Conservation (phyloP, 768 basidiomycete species). For the Suillus paluster region DNA sequence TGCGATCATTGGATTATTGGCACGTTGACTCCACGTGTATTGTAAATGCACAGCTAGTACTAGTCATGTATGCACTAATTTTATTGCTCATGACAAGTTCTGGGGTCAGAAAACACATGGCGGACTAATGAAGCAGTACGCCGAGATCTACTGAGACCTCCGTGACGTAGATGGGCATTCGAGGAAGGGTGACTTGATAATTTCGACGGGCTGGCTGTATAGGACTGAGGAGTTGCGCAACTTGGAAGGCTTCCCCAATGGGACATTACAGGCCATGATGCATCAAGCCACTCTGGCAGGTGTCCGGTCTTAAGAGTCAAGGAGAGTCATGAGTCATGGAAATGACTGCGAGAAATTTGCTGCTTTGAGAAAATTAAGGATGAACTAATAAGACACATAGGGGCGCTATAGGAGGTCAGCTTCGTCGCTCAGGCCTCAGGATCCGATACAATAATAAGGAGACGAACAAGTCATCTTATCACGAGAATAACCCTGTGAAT, state of each 20-base stretch:
- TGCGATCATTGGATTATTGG: neutral
- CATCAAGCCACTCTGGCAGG: neutral
- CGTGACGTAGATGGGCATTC: neutral
- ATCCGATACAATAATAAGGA: conserved; percentile 4
- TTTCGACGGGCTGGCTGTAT: neutral
- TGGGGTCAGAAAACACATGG: conserved; percentile 1
- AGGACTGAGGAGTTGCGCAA: neutral
- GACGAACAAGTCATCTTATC: neutral
- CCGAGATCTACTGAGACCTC: neutral
- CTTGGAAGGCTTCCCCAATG: neutral
- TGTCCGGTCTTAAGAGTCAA: neutral
- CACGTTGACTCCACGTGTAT: neutral
- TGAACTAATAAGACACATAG: neutral
- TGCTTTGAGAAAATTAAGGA: neutral
- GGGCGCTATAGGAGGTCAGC: neutral
- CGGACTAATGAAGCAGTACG: neutral
- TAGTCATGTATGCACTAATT: neutral
- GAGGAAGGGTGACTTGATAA: neutral
- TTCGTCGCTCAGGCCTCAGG: neutral
- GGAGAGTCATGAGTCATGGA: neutral
- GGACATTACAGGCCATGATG: neutral
- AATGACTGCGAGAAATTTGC: neutral
- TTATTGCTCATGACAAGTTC: neutral
- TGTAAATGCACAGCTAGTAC: neutral
- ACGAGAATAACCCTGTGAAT: conserved; percentile 9